Conservation (phyloP, 495 filamentous ascomycete genomes). For the Astrothelium subdiscretum region DNA sequence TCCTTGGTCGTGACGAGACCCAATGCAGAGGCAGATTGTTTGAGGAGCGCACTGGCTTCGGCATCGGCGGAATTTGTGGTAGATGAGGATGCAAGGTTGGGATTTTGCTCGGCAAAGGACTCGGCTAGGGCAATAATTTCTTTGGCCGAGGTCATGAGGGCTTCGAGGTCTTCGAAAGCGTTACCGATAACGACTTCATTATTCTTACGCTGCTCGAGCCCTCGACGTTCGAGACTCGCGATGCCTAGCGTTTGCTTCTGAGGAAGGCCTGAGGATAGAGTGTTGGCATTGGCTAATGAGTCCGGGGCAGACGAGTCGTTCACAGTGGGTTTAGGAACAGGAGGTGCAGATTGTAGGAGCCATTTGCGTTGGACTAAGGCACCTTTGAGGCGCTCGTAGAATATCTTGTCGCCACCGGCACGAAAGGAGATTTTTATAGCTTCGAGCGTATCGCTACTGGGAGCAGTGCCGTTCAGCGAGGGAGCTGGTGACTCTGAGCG, state of each 20-base stretch:
- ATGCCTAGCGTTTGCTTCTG: slow-evolving; percentile 69
- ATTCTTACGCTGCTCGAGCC: slow-evolving; percentile 71
- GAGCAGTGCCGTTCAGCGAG: slow-evolving; percentile 27
- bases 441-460: slow-evolving; percentile 49
- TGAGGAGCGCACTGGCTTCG: slow-evolving; percentile 62
- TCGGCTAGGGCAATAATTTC: slow-evolving; percentile 91
- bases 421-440: slow-evolving; percentile 87
- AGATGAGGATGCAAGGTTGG: background rate
- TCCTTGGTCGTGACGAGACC: slow-evolving; percentile 90
- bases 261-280: background rate
- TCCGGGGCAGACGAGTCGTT: slow-evolving; percentile 16
- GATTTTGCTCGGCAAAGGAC: slow-evolving; percentile 59
- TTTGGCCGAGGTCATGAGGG: slow-evolving; percentile 93
- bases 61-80: slow-evolving; percentile 34
- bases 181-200: slow-evolving; percentile 88
- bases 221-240: slow-evolving; percentile 77
- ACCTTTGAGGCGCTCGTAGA: slow-evolving; percentile 77
- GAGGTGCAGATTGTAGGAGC: slow-evolving; percentile 87
- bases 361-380: slow-evolving; percentile 90
- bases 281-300: background rate
- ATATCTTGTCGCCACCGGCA: slow-evolving; percentile 76
- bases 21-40: slow-evolving; percentile 72
- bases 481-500: slow-evolving; percentile 74
- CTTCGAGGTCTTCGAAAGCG: slow-evolving; percentile 93
- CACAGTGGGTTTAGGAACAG: slow-evolving; percentile 55